Base-by-base conservation (phyloP, 345 rosid genomes). In the Pugionium cornutum region DNA sequence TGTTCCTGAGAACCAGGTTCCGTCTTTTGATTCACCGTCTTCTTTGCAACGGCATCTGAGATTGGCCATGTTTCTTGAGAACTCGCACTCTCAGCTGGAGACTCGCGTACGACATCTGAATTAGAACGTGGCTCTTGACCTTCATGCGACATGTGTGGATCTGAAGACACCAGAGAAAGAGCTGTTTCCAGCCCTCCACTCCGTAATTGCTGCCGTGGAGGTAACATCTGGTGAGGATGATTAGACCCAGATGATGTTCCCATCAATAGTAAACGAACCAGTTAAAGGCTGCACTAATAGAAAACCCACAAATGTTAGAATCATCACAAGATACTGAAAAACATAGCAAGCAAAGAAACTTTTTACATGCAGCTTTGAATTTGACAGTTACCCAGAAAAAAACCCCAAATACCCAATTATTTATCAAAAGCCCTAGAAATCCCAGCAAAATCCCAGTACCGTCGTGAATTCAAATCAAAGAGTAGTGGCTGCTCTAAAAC, bases 1-100 rank as follows among this genome's bases (percentile, higher is more conserved):
- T 84, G 94, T 54, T 83, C 95, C 27, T 79, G 82, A 72, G 78
- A 73, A 60, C 84, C 92, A 54, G 80, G 80, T 66, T 85, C 97
- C 0, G 66, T 75, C 69, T 85, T 92, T 66, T 80, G 86, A 58
- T 76, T 83, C 48, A 77, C 88, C 75, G 82, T 47, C 80, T 89
- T 86, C 34, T 54, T 62, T 2, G 47, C 62, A 6, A 6, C 11
- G 35, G 29, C 1, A 1, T 61, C 68, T 7, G 78, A 75, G 54
- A 86, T 62, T 35, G 95, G 96, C 96, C 97, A 92, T 34, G 96
- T 94, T 58, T 94, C 99, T 53, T 82, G 81, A 36, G 97, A 94
- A 66, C 96, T 90, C 5, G 97, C 96, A 73, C 97, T 94, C 80
- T 88, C 97, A 7, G 97, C 84, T 51, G 97, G 97, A 25, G 99